Conservation (phyloP, 192 early-diverging fungal genomes). For the Ambispora gerdemannii region DNA sequence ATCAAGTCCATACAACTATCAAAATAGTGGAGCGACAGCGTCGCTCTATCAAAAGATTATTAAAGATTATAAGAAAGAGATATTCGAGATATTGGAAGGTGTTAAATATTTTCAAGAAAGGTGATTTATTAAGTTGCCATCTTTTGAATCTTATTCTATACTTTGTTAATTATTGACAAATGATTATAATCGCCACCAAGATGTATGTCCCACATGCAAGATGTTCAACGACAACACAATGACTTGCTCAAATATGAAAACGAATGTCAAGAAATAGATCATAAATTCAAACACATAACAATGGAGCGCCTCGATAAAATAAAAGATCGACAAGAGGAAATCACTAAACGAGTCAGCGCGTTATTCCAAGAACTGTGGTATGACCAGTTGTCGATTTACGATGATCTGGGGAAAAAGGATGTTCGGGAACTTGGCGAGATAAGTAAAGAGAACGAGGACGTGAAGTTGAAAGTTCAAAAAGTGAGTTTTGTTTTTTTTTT, state of each 20-base stretch:
- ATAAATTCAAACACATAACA: background rate
- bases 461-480: constrained; percentile 5
- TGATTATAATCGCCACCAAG: background rate
- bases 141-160: background rate
- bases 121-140: background rate
- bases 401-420: constrained; percentile 5
- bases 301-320: background rate
- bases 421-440: background rate
- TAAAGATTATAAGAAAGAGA: background rate
- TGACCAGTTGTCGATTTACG: background rate
- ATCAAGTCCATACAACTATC: too few species aligned
- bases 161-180: background rate
- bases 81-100: background rate
- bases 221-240: background rate
- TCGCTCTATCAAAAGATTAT: background rate
- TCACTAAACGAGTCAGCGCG: background rate
- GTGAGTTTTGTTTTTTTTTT: background rate
- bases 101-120: background rate
- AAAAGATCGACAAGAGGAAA: background rate
- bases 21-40: too few species aligned
- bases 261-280: background rate
- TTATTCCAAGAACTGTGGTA: constrained; percentile 5
- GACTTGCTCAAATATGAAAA: background rate
- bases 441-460: background rate
- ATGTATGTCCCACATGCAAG: background rate